Conservation (phyloP, 345 rosid species). For the Eucalyptus pumila region DNA sequence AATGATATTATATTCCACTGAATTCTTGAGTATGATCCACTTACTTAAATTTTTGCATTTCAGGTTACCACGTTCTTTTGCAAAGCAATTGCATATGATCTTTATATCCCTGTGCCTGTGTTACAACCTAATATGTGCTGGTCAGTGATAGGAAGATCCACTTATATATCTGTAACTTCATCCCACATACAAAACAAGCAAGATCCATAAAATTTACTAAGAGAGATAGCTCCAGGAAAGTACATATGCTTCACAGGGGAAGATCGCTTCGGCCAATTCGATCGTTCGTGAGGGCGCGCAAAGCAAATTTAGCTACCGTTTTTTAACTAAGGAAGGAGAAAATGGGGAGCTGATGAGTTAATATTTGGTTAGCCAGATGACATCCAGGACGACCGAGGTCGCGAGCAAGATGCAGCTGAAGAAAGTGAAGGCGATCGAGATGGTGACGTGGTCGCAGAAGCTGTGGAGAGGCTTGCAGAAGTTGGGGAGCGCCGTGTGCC, state of each 20-base stretch:
- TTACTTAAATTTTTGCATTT: not conserved
- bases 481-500: conserved; percentile 59
- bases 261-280: not conserved
- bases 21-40: not conserved
- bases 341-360: not conserved
- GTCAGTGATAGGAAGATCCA: not conserved
- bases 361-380: not conserved
- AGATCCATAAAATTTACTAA: not conserved
- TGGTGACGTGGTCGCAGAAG: conserved; percentile 66
- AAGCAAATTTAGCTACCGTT: not conserved
- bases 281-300: not conserved
- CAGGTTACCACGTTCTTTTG: not conserved
- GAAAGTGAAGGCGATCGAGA: conserved; percentile 67
- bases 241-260: not conserved
- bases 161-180: not conserved
- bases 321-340: not conserved
- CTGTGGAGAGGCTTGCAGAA: conserved; percentile 65
- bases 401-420: conserved; percentile 38
- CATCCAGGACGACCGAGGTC: conserved; percentile 33
- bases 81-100: not conserved
- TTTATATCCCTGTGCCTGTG: not conserved
- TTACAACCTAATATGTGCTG: not conserved
- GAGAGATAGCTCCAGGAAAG: not conserved
- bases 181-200: not conserved
- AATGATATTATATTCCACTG: not conserved